Base-by-base conservation (phyloP, 805 yeast genomes). In the Yarrowia keelungensis region DNA sequence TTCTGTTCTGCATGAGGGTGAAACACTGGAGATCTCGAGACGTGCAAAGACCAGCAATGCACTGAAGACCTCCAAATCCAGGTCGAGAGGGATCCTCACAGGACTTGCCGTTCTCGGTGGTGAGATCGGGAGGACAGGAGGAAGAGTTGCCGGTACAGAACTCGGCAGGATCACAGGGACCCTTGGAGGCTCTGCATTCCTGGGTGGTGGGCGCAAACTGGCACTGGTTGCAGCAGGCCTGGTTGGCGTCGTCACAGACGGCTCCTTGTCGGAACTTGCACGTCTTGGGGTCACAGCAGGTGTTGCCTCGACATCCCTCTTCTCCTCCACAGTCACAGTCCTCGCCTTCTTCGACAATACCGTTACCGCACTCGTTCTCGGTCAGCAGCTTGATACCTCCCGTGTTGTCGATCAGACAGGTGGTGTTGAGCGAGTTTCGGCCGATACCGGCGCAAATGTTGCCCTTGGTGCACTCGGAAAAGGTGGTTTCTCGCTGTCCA, bases 291-390 rank as follows among this genome's bases (percentile, higher is more conserved):
- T 77, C 78, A 42, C 79, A 77, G 69, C 79, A 77, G 15, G 73
- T 26, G 69, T 76, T 74, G 49, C 54, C 69, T 19, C 70, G 71
- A 62, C 81, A 78, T 3, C 79, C 79, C 12, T 72, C 76, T 10
- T 39, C 75, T n/a, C 79, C 79, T 11, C 81, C 81, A 66, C 81
- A 78, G 67, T 78, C 81, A 68, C 81, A 78, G 19, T 78, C 80
- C 69, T 78, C 81, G 19, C 80, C 81, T 19, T 75, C 80, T 66
- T 78, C 81, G 3, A 78, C 81, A 59, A 78, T 78, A 8, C 81
- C 81, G 69, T 78, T 78, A 3, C 81, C 81, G 56, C 81, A 78
- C 19, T 73, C 75, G 69, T 77, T 76, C 16, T 69, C 72, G 1
- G 79, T 74, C 35, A 74, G 72, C 26, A 78, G 73, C 35, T 70